Evolutionary conservation across 139 green algal species (phyloP).

Genomic region (Pycnococcus provasolii): DNA sequence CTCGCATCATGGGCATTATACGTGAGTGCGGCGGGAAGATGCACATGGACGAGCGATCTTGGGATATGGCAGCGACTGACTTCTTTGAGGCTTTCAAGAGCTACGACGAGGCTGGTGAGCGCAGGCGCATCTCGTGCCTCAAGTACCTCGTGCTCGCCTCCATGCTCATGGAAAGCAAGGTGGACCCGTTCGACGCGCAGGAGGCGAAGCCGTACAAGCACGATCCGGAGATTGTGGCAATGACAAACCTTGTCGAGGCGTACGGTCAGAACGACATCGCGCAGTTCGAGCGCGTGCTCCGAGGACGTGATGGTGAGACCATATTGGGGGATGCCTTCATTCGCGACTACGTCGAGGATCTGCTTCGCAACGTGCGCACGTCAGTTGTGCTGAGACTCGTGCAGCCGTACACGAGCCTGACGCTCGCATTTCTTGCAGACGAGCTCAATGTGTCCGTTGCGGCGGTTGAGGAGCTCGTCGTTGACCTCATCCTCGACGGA

Average conservation of each 20-base stretch:
- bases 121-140: constrained; percentile 79
- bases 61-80: constrained; percentile 80
- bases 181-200: constrained; percentile 93
- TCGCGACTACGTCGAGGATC: constrained; percentile 85
- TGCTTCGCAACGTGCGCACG: constrained; percentile 88
- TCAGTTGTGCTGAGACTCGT: constrained; percentile 85
- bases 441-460: too few species aligned
- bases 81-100: constrained; percentile 99
- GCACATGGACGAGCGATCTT: constrained; percentile 86
- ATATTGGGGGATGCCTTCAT: constrained; percentile 97
- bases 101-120: constrained; percentile 78
- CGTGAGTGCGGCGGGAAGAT: constrained; percentile 97
- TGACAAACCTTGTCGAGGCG: constrained; percentile 88
- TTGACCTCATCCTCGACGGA: not conserved
- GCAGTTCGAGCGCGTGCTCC: constrained; percentile 79
- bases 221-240: constrained; percentile 77
- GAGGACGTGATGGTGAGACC: constrained; percentile 52
- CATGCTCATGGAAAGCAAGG: constrained; percentile 91
- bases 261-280: constrained; percentile 88
- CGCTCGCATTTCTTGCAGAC: not conserved
- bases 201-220: constrained; percentile 85
- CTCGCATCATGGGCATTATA: constrained; percentile 94
- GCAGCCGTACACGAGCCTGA: constrained; percentile 66
- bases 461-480: too few species aligned
- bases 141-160: constrained; percentile 96